Evolutionary conservation across 306 rosid genomes (phyloP).

Genomic region (Glycine soja): DNA sequence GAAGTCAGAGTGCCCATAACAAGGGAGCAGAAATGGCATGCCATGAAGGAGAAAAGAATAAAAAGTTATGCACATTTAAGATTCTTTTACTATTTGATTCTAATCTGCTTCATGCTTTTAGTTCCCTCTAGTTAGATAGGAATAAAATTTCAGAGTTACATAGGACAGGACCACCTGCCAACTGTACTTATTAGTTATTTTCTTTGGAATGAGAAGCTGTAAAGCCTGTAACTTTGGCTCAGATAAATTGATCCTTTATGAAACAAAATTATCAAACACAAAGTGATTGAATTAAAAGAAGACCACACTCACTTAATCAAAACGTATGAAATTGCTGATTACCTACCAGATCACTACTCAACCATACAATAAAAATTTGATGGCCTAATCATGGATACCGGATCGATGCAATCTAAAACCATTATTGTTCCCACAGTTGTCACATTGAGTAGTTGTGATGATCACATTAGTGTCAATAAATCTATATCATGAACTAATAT

Average conservation of each 20-base stretch:
- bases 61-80: conserved; percentile 17
- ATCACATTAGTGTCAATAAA: conserved; percentile 21
- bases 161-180: conserved; percentile 50
- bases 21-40: conserved; percentile 38
- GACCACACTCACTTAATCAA: conserved; percentile 4
- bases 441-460: conserved; percentile 47
- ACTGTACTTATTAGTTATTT: not conserved
- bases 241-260: conserved; percentile 27
- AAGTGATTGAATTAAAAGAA: conserved; percentile 44
- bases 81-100: conserved; percentile 5
- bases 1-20: conserved; percentile 37
- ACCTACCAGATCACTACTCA: conserved; percentile 39
- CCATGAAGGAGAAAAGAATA: conserved; percentile 7
- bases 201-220: conserved; percentile 42
- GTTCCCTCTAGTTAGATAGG: conserved; percentile 25
- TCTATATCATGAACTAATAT: conserved; percentile 33
- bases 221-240: conserved; percentile 34
- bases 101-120: not conserved
- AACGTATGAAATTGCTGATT: conserved; percentile 35
- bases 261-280: conserved; percentile 17
- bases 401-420: conserved; percentile 50
- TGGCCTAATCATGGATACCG: conserved; percentile 66
- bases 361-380: conserved; percentile 47
- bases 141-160: conserved; percentile 41
- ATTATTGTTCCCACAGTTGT: conserved; percentile 55